Evolutionary conservation across 768 basidiomycete species (phyloP).

Genomic region (Fibroporia radiculosa): DNA sequence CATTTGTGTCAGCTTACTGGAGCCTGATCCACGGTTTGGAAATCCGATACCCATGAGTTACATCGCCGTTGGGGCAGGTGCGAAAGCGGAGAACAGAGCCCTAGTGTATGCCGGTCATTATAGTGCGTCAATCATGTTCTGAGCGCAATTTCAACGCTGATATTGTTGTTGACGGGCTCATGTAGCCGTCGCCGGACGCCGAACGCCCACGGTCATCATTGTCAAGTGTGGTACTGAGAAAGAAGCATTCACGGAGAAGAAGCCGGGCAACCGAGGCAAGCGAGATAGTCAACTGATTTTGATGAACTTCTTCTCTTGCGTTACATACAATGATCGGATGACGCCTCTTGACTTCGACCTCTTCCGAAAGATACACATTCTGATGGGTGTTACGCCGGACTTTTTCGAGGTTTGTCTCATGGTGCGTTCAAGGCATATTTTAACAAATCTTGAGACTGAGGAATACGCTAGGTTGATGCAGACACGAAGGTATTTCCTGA

Average conservation of each 20-base stretch:
- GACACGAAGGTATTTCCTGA: conserved; percentile 94
- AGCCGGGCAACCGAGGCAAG: conserved; percentile 97
- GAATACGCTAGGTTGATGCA: conserved; percentile 75
- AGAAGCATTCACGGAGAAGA: conserved; percentile 78
- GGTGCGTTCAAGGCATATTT: conserved; percentile 50
- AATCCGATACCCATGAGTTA: conserved; percentile 95
- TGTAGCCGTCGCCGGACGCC: conserved; percentile 72
- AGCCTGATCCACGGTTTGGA: conserved; percentile 92
- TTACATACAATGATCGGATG: conserved; percentile 99
- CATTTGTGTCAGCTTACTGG: conserved; percentile 85
- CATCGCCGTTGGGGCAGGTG: conserved; percentile 80
- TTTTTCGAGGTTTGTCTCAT: conserved; percentile 97
- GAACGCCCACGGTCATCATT: conserved; percentile 88
- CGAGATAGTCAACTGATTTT: conserved; percentile 97
- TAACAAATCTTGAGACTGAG: background rate
- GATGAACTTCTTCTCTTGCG: conserved; percentile 99
- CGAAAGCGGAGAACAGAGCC: conserved; percentile 87
- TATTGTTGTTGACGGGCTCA: conserved; percentile 2
- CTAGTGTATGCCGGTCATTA: conserved; percentile 99
- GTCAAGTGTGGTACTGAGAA: conserved; percentile 94
- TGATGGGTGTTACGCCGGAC: conserved; percentile 99
- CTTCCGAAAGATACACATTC: conserved; percentile 90
- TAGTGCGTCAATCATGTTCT: conserved; percentile 50
- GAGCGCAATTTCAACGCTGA: background rate
- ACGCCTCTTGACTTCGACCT: conserved; percentile 94